A percentile compares a stretch with the other conserved stretches of the same genome.
Evolutionary conservation across 2,329 filamentous ascomycete genomes (phyloP).

Genomic region (Curvularia spicifera): DNA sequence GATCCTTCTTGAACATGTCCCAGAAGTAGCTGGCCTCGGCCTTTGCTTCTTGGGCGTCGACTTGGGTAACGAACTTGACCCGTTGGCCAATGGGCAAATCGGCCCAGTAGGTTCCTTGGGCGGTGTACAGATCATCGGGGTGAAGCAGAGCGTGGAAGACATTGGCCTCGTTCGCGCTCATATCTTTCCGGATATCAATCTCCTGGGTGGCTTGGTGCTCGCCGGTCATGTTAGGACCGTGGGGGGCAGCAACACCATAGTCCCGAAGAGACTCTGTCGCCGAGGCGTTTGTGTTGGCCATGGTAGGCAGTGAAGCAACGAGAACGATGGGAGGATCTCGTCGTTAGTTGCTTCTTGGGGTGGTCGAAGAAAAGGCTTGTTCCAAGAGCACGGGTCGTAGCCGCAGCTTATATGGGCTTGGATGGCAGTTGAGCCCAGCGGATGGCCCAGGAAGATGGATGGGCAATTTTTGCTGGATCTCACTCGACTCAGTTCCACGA

Average conservation of each 20-base stretch:
- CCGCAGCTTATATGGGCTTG: constrained; percentile 23
- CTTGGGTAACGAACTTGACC: constrained; percentile 74
- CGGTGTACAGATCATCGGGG: constrained; percentile 85
- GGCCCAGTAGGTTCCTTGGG: constrained; percentile 89
- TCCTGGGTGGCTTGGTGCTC: constrained; percentile 54
- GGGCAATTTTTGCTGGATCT: constrained; percentile 3
- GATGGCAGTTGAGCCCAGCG: not conserved
- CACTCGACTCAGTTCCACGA: constrained; percentile 14
- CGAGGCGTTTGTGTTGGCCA: constrained; percentile 28
- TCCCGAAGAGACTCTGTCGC: constrained; percentile 49
- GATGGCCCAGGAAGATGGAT: constrained; percentile 2
- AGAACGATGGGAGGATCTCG: not conserved
- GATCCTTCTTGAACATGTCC: constrained; percentile 83
- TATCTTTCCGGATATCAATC: constrained; percentile 50
- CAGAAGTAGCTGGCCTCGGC: constrained; percentile 72
- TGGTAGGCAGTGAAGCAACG: constrained; percentile 18
- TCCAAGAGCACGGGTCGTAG: constrained; percentile 6
- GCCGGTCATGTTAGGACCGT: constrained; percentile 56
- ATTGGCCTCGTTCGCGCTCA: constrained; percentile 64
- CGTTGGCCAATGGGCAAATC: constrained; percentile 76
- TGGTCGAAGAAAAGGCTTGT: not conserved
- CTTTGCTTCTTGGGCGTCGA: constrained; percentile 73
- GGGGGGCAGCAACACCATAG: constrained; percentile 57
- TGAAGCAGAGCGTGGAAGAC: constrained; percentile 81
- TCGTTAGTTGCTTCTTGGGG: not conserved